Evolutionary conservation across 805 yeast genomes (phyloP).

Genomic region (Ogataea polymorpha): DNA sequence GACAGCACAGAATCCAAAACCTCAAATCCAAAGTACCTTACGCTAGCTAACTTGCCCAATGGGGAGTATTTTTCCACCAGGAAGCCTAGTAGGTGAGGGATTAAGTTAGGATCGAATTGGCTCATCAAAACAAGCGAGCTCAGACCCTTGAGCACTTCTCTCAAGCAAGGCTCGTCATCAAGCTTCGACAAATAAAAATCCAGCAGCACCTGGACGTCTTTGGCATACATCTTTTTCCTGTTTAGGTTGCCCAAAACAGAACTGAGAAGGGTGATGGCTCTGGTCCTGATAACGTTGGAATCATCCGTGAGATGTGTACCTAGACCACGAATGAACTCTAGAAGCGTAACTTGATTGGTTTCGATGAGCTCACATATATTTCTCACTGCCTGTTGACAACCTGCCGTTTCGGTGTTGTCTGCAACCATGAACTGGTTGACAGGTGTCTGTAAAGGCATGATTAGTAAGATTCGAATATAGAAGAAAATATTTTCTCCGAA

Average conservation of each 20-base stretch:
- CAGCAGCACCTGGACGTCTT: conserved; percentile 48
- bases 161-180: conserved; percentile 56
- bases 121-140: conserved; percentile 48
- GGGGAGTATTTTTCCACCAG: conserved; percentile 48
- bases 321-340: conserved; percentile 41
- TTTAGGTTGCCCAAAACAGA: conserved; percentile 32
- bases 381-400: conserved; percentile 30
- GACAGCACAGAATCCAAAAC: conserved; percentile 40
- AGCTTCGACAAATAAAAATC: conserved; percentile 64
- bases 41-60: conserved; percentile 54
- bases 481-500: too few relatives aligned
- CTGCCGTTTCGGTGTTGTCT: conserved; percentile 31
- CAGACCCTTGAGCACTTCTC: conserved; percentile 54
- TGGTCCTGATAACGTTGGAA: conserved; percentile 37
- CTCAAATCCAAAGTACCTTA: conserved; percentile 57
- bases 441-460: conserved; percentile 22
- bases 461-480: not conserved
- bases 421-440: conserved; percentile 41
- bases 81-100: conserved; percentile 36
- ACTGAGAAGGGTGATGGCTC: conserved; percentile 41
- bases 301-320: conserved; percentile 52
- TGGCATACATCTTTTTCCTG: conserved; percentile 30
- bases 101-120: conserved; percentile 39
- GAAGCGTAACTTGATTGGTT: conserved; percentile 32
- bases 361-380: conserved; percentile 29